These are phyloP conservation scores for Solanum chacoense DNA, from an alignment of 305 asterid species.

Conservation along the genomic window DNA sequence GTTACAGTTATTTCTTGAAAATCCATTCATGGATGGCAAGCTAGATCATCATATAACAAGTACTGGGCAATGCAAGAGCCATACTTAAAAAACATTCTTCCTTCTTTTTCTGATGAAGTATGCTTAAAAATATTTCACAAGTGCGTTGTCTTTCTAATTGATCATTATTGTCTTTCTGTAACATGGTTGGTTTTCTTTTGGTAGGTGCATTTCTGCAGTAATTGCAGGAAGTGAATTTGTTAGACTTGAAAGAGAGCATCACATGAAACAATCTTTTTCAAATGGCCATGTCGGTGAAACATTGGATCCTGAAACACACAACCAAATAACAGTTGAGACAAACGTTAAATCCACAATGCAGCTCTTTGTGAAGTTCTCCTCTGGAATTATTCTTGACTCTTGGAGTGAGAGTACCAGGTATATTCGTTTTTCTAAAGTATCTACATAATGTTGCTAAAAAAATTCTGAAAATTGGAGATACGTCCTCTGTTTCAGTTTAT, in stretches of 20 bases:
- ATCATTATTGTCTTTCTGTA: background rate
- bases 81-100: background rate
- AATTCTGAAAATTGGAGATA: background rate
- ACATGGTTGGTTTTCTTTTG: slow-evolving; percentile 10
- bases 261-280: slow-evolving; percentile 59
- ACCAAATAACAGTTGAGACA: slow-evolving; percentile 55
- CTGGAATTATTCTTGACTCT: slow-evolving; percentile 71
- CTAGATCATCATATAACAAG: background rate
- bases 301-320: slow-evolving; percentile 46
- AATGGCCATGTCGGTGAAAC: slow-evolving; percentile 61
- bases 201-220: slow-evolving; percentile 91
- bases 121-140: background rate
- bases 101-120: background rate
- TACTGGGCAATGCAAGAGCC: background rate
- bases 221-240: slow-evolving; percentile 85
- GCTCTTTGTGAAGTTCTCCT: slow-evolving; percentile 80
- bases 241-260: slow-evolving; percentile 81
- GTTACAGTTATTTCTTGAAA: background rate
- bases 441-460: background rate
- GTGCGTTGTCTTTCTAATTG: background rate
- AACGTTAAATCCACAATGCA: slow-evolving; percentile 82
- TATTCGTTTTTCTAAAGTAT: background rate
- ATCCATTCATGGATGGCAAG: background rate
- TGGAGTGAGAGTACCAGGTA: slow-evolving; percentile 85
- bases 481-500: background rate